Percentiles rank a stretch among this genome's conserved stretches.
Conservation (phyloP, 768 basidiomycete genomes). For the Leucosporidium creatinivorum region DNA sequence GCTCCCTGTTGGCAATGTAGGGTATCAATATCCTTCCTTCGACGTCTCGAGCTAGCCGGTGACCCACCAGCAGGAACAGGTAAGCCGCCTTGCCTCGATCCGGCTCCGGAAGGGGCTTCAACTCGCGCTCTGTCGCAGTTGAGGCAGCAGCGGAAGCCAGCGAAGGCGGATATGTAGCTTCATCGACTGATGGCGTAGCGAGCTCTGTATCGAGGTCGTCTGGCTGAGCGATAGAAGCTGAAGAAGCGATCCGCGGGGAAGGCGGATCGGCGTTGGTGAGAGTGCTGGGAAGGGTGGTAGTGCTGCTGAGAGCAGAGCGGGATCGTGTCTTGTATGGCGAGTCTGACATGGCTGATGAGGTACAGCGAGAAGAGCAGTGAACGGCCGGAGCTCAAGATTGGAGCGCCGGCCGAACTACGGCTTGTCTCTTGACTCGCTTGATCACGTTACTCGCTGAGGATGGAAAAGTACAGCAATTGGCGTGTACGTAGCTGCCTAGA, state of each 20-base stretch:
- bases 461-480: slow-evolving; percentile 27
- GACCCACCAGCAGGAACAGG: slow-evolving; percentile 9
- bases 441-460: background rate
- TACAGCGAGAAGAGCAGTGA: background rate
- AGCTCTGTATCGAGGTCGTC: background rate
- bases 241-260: background rate
- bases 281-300: background rate
- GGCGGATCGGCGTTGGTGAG: background rate
- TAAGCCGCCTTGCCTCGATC: slow-evolving; percentile 2
- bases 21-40: no score
- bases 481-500: background rate
- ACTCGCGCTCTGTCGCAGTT: background rate
- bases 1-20: background rate
- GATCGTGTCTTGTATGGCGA: background rate
- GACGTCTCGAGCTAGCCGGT: no score
- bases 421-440: background rate
- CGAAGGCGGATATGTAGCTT: background rate
- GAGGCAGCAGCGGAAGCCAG: background rate
- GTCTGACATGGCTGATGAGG: no score
- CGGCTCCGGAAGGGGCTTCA: background rate
- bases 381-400: background rate
- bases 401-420: background rate
- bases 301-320: background rate
- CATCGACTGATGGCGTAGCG: background rate
- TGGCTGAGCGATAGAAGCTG: background rate